Base-by-base conservation (phyloP, 2,329 filamentous ascomycete genomes). In the Cephalotrichum gorgonifer region DNA sequence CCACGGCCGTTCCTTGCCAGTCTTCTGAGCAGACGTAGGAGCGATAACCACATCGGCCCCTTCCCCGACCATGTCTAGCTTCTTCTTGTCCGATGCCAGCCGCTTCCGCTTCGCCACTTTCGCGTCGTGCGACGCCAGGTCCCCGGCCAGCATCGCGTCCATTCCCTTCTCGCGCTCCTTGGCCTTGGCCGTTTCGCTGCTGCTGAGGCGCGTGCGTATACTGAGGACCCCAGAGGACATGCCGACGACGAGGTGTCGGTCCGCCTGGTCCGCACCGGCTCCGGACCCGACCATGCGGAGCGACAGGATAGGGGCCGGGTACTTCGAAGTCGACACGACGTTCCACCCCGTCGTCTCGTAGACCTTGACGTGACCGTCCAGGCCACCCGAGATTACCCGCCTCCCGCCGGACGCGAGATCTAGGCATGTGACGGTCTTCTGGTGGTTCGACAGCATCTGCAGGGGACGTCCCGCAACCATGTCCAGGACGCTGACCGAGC, bases 361-460 rank as follows among this genome's bases (percentile, higher is more conserved):
- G 35, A 98, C 81, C 69, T 98, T 98, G 69, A 97, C 83, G 66
- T 97, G 93, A 9, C 93, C 94, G 64, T 98, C 93, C 43, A 98
- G 75, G 20, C 85, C 89, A 65, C 89, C 93, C 55, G 85, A 90
- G 48, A 98, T 78, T 50, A 98, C 75, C 46, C 93, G 81, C 46
- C 81, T 81, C 43, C 86, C 87, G 56, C 86, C 80, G 42, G 88
- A 90, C 7, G 89, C 90, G 30, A 94, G 72, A 47, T 85, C 83
- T 49, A 98, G 75, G 7, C 86, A 83, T 0, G 93, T 97, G 52
- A 98, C 90, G 1, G 93, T 95, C 79, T 97, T 98, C 63, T 98
- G 93, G 67, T 98, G 93, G 63, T 94, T 97, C 57, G 83, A 84
- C 54, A 98, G 83, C 61, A 95, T 74, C 57, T 89, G 85, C 51